Evolutionary conservation across 257 asterid species (phyloP).

Genomic region (Euphrasia confusa): DNA sequence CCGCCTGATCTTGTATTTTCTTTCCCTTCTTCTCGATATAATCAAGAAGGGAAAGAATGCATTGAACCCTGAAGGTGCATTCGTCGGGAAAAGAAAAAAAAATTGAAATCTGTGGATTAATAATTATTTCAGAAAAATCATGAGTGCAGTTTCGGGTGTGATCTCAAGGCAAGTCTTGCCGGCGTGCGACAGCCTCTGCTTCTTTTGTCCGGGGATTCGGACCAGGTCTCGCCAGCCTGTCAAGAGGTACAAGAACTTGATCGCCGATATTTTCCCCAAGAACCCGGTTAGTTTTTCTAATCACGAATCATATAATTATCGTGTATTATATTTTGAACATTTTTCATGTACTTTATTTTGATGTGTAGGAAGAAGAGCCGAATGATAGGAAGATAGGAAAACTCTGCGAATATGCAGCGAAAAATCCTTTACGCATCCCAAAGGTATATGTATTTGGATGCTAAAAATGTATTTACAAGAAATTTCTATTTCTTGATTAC

Average conservation of each 20-base stretch:
- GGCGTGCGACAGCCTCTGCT: slow-evolving; percentile 87
- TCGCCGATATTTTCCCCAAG: slow-evolving; percentile 76
- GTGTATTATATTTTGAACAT: background rate
- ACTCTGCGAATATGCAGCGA: slow-evolving; percentile 88
- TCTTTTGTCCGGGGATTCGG: slow-evolving; percentile 87
- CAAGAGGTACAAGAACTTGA: slow-evolving; percentile 97
- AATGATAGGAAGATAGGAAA: slow-evolving; percentile 88
- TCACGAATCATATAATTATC: slow-evolving; percentile 14
- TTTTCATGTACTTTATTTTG: slow-evolving; percentile 8
- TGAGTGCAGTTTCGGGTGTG: slow-evolving; percentile 79
- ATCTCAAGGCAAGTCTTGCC: slow-evolving; percentile 93
- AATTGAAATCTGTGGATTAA: slow-evolving; percentile 14
- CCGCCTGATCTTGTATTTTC: slow-evolving; percentile 44
- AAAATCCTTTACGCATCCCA: slow-evolving; percentile 93
- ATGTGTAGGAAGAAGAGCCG: slow-evolving; percentile 79
- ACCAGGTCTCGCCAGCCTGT: slow-evolving; percentile 98
- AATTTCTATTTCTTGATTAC: background rate
- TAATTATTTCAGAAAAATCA: slow-evolving; percentile 19
- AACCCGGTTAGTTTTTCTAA: slow-evolving; percentile 55
- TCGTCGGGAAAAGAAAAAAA: background rate
- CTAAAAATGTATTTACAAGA: background rate
- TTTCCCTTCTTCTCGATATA: slow-evolving; percentile 61
- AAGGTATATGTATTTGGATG: slow-evolving; percentile 43
- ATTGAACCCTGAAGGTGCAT: slow-evolving; percentile 27
- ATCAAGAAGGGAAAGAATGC: slow-evolving; percentile 75